phyloP scores from a whole-genome alignment of 2,329 filamentous ascomycete species.

The Fusarium tjaetaba region DNA sequence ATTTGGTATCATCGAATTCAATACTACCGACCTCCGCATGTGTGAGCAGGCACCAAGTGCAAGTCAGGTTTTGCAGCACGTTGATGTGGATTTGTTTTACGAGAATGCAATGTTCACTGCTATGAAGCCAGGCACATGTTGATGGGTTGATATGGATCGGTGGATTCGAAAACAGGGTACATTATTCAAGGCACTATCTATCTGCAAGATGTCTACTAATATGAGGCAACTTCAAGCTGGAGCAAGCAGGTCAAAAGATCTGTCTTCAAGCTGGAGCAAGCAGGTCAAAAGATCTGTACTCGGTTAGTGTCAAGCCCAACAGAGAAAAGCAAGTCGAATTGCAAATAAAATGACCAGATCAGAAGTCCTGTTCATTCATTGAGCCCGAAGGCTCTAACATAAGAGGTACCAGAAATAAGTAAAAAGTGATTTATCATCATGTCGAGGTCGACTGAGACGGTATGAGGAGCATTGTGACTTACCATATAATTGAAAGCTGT shows the following conservation, averaged over 20 bases:
- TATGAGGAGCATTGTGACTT: slow-evolving; percentile 41
- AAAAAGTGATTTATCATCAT: slow-evolving; percentile 78
- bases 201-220: background rate
- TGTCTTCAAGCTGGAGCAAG: background rate
- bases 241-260: background rate
- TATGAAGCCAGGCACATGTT: background rate
- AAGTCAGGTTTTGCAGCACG: background rate
- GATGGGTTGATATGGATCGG: background rate
- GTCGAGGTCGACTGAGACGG: slow-evolving; percentile 40
- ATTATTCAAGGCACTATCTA: background rate
- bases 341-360: slow-evolving; percentile 54
- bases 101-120: background rate
- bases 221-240: background rate
- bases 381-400: slow-evolving; percentile 77
- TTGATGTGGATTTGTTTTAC: background rate
- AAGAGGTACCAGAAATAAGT: slow-evolving; percentile 97
- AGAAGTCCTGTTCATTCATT: slow-evolving; percentile 92
- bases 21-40: background rate
- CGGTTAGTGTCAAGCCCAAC: slow-evolving; percentile 33
- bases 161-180: background rate
- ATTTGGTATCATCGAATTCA: slow-evolving; percentile 24
- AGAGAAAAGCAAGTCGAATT: slow-evolving; percentile 8
- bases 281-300: slow-evolving; percentile 1
- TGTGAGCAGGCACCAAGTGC: background rate
- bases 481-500: slow-evolving; percentile 39